Base-by-base conservation (phyloP, 139 green algal genomes). In the Dunaliella sp. region DNA sequence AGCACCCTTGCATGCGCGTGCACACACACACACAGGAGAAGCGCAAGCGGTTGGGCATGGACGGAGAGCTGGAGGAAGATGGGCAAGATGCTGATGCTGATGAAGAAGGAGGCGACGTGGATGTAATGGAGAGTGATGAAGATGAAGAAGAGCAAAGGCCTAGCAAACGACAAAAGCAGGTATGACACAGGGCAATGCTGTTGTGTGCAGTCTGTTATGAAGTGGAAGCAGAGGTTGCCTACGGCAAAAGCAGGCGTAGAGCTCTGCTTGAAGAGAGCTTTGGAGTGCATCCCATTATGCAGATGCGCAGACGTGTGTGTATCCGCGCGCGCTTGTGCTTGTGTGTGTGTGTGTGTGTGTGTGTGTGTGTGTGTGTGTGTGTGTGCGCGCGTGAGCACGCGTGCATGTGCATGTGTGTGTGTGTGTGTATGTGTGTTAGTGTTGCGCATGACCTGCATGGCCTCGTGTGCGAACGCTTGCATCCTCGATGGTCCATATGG, bases 11-110 rank as follows among this genome's bases (percentile, higher is more conserved):
- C n/a, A n/a, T n/a, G n/a, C n/a, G n/a, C n/a, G n/a, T n/a, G n/a
- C n/a, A n/a, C n/a, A n/a, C n/a, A n/a, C n/a, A 16, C 48, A 28
- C 59, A 31, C 81, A 88, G 34, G 91, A 93, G 86, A 92, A 92
- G 88, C 91, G 91, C 38, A 89, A 91, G 81, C 93, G 95, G 34
- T 88, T 97, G 57, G 93, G 90, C 48, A 91, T 90, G 80, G 92
- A 88, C 2, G 93, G 91, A 0, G 94, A 96, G 87, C 90, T 96
- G 33, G 91, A 84, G 0, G 84, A 89, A 1, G 87, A 88, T 3
- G 90, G 91, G 31, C 90, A 86, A 34, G 84, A 77, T 3, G 87
- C 65, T 24, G 80, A 57, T 12, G 87, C 84, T n/a, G 91, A 89
- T 25, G 87, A 82, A 37, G 72, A 91, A 48, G 77, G 75, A 38